phyloP scores from a whole-genome alignment of 192 early-diverging fungal genomes.

The Coemansia sp. region DNA sequence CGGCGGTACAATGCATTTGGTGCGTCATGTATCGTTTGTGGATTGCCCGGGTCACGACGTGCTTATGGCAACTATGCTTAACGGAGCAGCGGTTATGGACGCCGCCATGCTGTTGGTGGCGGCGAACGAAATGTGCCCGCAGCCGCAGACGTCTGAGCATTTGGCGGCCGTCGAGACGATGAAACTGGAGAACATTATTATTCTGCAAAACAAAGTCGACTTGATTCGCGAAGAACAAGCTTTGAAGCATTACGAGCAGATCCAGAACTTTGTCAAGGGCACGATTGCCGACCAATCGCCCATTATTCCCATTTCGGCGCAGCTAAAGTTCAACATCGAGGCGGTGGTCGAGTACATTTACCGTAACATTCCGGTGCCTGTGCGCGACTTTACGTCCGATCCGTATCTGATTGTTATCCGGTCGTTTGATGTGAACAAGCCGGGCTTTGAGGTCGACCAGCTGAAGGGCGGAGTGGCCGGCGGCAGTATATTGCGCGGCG shows the following conservation, averaged over 20 bases:
- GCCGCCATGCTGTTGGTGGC: constrained; percentile 96
- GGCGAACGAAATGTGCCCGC: constrained; percentile 97
- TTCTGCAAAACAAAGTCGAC: constrained; percentile 99
- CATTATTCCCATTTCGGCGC: constrained; percentile 96
- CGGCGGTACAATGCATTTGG: constrained; percentile 78
- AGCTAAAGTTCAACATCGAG: constrained; percentile 98
- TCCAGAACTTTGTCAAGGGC: constrained; percentile 89
- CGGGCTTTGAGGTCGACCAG: constrained; percentile 87
- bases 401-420: constrained; percentile 97
- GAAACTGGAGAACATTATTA: constrained; percentile 95
- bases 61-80: constrained; percentile 99
- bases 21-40: constrained; percentile 95
- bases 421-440: constrained; percentile 99
- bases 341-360: constrained; percentile 97
- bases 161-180: constrained; percentile 99
- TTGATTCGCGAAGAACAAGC: constrained; percentile 92
- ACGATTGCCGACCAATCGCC: constrained; percentile 94
- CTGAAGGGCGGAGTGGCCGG: constrained; percentile 98
- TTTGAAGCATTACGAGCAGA: constrained; percentile 84
- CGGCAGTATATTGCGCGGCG: constrained; percentile 92
- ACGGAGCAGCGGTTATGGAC: constrained; percentile 99
- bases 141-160: constrained; percentile 98
- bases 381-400: constrained; percentile 87
- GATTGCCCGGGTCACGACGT: constrained; percentile 99
- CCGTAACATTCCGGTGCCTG: constrained; percentile 91